Percentiles rank a stretch among this genome's conserved stretches.
These are phyloP conservation scores for Coemansia sp. DNA, from an alignment of 192 early-diverging fungal genomes.

Conservation along the genomic window DNA sequence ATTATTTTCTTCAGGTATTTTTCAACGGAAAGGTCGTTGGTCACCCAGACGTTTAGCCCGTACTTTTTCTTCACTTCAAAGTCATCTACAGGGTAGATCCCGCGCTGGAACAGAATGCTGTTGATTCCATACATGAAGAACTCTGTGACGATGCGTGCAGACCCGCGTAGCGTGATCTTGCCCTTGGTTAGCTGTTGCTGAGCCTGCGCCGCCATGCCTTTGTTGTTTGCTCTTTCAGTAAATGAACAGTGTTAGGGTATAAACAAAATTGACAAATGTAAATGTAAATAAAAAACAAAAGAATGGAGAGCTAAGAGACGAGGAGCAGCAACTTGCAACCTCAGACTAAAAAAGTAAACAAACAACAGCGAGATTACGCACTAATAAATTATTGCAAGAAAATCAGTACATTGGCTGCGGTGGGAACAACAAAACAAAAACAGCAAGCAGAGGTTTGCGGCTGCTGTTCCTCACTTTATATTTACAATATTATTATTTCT, in stretches of 20 bases:
- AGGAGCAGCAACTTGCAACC: not conserved
- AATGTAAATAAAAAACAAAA: constrained; percentile 2
- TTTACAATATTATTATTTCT: not conserved
- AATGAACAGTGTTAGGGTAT: not conserved
- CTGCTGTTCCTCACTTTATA: not conserved
- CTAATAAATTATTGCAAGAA: not conserved
- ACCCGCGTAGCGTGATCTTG: constrained; percentile 83
- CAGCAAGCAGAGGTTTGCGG: not conserved
- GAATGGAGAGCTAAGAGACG: not conserved
- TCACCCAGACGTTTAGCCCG: constrained; percentile 82
- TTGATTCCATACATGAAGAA: constrained; percentile 89
- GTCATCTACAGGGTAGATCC: constrained; percentile 90
- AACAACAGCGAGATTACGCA: not conserved
- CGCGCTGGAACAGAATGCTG: constrained; percentile 91
- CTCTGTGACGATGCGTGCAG: constrained; percentile 81
- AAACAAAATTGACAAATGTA: not conserved
- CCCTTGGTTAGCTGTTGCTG: constrained; percentile 51
- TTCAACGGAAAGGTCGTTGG: constrained; percentile 70
- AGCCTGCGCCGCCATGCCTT: constrained; percentile 36
- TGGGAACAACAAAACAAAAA: constrained; percentile 5
- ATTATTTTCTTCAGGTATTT: constrained; percentile 78
- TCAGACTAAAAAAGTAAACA: too few species aligned
- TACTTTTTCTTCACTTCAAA: constrained; percentile 87
- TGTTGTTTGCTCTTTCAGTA: not conserved
- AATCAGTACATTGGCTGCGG: not conserved